Conservation (phyloP, 192 early-diverging fungal species). For the Chytriomyces confervae region DNA sequence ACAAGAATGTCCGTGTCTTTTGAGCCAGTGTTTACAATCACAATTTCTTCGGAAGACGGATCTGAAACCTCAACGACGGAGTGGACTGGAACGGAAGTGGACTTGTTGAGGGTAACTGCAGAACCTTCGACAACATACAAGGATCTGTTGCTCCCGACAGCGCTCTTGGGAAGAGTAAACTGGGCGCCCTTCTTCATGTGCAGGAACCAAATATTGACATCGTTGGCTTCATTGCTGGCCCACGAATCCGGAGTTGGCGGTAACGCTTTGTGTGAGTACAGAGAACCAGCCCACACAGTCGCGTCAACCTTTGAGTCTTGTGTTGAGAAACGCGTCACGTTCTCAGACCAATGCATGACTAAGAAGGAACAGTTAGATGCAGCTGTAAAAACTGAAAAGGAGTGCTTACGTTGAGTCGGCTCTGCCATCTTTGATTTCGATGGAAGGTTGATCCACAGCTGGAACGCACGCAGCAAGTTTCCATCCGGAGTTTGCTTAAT, state of each 20-base stretch:
- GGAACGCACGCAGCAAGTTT: constrained; percentile 47
- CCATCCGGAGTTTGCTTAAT: constrained; percentile 41
- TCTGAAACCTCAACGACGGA: constrained; percentile 52
- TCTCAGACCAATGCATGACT: constrained; percentile 30
- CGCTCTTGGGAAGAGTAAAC: constrained; percentile 49
- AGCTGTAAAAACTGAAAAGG: neutral
- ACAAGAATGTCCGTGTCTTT: constrained; percentile 61
- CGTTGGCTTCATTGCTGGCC: constrained; percentile 25
- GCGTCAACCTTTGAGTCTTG: constrained; percentile 61
- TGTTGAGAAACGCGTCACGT: constrained; percentile 65
- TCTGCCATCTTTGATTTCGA: constrained; percentile 34
- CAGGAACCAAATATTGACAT: constrained; percentile 23
- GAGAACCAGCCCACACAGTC: constrained; percentile 87
- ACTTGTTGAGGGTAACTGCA: constrained; percentile 28
- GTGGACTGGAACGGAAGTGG: constrained; percentile 20
- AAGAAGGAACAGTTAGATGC: neutral
- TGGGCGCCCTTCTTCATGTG: constrained; percentile 60
- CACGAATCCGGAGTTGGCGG: constrained; percentile 17
- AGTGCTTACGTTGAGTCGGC: constrained; percentile 3
- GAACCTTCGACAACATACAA: constrained; percentile 42
- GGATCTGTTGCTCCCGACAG: neutral
- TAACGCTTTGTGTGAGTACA: constrained; percentile 21
- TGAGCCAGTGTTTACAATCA: constrained; percentile 31
- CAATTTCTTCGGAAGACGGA: constrained; percentile 47
- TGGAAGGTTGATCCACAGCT: constrained; percentile 69